phyloP scores from a whole-genome alignment of 2,329 filamentous ascomycete genomes.

The Exophiala bonariae region DNA sequence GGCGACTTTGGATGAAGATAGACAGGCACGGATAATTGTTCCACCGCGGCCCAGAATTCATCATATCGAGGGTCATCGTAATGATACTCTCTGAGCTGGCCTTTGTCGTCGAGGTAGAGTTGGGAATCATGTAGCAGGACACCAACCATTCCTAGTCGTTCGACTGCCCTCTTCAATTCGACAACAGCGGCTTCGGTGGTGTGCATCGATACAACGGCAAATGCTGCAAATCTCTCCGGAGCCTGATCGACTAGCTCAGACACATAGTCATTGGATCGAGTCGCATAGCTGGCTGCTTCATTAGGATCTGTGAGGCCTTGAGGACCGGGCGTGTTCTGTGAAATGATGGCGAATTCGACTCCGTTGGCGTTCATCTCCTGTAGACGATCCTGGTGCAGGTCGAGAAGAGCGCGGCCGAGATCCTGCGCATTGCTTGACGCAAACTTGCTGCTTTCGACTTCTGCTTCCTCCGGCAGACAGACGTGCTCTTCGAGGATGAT shows the following conservation, averaged over 20 bases:
- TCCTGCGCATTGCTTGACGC: conserved; percentile 7
- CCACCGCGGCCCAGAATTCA: conserved; percentile 30
- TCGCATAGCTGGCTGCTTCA: conserved; percentile 24
- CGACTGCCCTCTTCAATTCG: conserved; percentile 48
- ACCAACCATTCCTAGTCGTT: conserved; percentile 58
- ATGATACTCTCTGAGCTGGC: neutral
- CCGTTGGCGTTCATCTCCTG: conserved; percentile 25
- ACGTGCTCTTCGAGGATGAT: conserved; percentile 20
- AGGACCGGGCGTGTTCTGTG: conserved; percentile 26
- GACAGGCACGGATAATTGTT: conserved; percentile 20
- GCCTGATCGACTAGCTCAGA: conserved; percentile 25
- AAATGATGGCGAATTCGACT: conserved; percentile 27
- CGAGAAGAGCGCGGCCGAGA: conserved; percentile 4
- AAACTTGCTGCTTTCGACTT: neutral
- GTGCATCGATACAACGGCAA: conserved; percentile 42
- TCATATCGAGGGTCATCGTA: conserved; percentile 63
- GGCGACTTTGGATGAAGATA: conserved; percentile 32
- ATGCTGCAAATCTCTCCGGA: conserved; percentile 45
- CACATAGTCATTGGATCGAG: conserved; percentile 26
- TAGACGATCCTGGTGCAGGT: conserved; percentile 9
- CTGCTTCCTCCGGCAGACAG: conserved; percentile 7
- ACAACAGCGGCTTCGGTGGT: conserved; percentile 37
- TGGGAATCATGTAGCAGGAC: conserved; percentile 63
- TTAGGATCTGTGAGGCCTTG: conserved; percentile 24
- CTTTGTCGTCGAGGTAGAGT: conserved; percentile 34